phyloP scores from a whole-genome alignment of 257 asterid genomes.

The Voacanga thouarsii region DNA sequence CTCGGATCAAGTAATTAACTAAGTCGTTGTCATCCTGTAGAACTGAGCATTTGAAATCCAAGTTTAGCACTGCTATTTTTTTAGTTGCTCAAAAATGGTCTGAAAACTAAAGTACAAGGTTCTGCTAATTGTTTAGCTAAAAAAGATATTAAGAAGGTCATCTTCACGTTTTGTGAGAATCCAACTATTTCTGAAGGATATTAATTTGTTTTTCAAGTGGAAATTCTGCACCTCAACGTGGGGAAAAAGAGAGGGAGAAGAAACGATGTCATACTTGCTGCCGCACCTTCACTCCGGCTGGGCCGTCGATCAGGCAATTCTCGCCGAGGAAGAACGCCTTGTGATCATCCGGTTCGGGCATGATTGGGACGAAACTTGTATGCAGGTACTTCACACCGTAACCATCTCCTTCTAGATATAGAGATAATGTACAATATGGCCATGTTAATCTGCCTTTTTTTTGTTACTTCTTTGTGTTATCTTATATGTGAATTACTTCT shows the following conservation, averaged over 20 bases:
- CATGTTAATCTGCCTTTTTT: not conserved
- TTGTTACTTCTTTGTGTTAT: not conserved
- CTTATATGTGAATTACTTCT: too few species aligned
- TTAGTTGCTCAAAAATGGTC: not conserved
- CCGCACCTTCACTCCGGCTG: constrained; percentile 70
- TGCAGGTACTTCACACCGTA: constrained; percentile 53
- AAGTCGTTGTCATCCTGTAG: too few species aligned
- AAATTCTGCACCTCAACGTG: not conserved
- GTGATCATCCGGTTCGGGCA: constrained; percentile 92
- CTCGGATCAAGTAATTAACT: too few species aligned
- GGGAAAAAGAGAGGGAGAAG: too few species aligned
- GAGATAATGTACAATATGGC: not conserved
- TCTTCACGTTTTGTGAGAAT: not conserved
- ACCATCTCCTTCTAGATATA: not conserved
- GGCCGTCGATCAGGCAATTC: constrained; percentile 95
- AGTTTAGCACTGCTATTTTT: not conserved
- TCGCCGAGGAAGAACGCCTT: constrained; percentile 95
- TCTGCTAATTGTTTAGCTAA: not conserved
- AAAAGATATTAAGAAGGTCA: not conserved
- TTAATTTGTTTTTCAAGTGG: not conserved
- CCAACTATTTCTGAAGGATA: not conserved
- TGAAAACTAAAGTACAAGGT: not conserved
- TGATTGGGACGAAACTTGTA: constrained; percentile 96
- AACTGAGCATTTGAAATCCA: not conserved
- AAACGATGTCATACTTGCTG: constrained; percentile 83